Percentiles rank a stretch among this genome's conserved stretches.
phyloP scores from a whole-genome alignment of 345 rosid species.

The Trapa incisa region DNA sequence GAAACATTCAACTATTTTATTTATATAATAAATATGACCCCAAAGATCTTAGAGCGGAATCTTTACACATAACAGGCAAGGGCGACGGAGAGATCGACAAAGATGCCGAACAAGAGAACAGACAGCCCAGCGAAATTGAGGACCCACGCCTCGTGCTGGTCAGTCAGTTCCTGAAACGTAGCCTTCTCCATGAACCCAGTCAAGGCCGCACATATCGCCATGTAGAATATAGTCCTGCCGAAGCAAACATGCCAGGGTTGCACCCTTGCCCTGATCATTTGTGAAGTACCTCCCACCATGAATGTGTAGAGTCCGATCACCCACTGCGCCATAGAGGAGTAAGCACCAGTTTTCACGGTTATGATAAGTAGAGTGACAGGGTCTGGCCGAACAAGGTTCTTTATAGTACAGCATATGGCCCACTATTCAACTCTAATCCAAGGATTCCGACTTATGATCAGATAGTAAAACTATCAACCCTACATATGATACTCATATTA shows the following conservation, averaged over 20 bases:
- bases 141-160: slow-evolving; percentile 36
- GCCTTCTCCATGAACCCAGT: slow-evolving; percentile 63
- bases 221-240: slow-evolving; percentile 57
- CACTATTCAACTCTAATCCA: too few species aligned
- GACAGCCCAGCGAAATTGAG: slow-evolving; percentile 57
- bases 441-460: too few species aligned
- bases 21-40: background rate
- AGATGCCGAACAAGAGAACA: slow-evolving; percentile 63
- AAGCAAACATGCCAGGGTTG: slow-evolving; percentile 64
- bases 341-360: too few species aligned
- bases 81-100: slow-evolving; percentile 62
- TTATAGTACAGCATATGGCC: too few species aligned
- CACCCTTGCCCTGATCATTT: slow-evolving; percentile 13
- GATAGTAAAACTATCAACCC: too few species aligned
- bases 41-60: background rate
- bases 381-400: too few species aligned
- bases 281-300: slow-evolving; percentile 20
- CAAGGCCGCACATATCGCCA: slow-evolving; percentile 69
- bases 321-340: slow-evolving; percentile 31
- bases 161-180: slow-evolving; percentile 13
- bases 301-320: slow-evolving; percentile 39
- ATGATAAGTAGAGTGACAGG: too few species aligned
- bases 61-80: slow-evolving; percentile 36
- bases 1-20: too few species aligned
- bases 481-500: too few species aligned